A percentile compares a stretch with the other conserved stretches of the same genome.
Evolutionary conservation across 495 filamentous ascomycete species (phyloP).

Genomic region (Podospora tetraspora): DNA sequence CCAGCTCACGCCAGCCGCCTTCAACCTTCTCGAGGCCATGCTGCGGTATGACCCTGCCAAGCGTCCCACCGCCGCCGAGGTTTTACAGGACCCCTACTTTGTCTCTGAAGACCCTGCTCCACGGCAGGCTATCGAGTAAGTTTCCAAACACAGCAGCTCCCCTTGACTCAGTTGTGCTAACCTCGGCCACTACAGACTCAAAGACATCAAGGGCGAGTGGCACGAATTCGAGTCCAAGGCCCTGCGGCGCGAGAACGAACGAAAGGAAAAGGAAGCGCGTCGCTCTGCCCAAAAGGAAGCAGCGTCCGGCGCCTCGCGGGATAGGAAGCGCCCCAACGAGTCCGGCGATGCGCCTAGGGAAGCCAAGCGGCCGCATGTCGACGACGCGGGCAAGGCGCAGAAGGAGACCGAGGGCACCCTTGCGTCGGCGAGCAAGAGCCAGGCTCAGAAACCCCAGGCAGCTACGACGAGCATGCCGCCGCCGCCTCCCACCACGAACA

Average conservation of each 20-base stretch:
- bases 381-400: constrained; percentile 15
- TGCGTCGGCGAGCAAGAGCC: background rate
- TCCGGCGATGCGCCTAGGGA: constrained; percentile 31
- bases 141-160: constrained; percentile 14
- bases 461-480: background rate
- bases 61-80: constrained; percentile 78
- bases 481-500: background rate
- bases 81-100: constrained; percentile 89
- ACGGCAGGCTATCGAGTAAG: constrained; percentile 78
- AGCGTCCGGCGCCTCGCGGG: constrained; percentile 35
- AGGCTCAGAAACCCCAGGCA: background rate
- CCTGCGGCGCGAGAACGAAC: constrained; percentile 82
- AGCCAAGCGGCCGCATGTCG: constrained; percentile 40
- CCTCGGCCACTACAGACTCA: constrained; percentile 50
- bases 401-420: constrained; percentile 6
- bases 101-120: constrained; percentile 71
- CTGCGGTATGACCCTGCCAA: constrained; percentile 83
- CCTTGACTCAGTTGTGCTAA: constrained; percentile 16
- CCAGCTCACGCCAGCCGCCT: constrained; percentile 65
- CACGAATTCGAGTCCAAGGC: constrained; percentile 99
- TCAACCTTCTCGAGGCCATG: constrained; percentile 75
- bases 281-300: constrained; percentile 48
- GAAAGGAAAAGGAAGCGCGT: constrained; percentile 66
- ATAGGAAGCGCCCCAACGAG: constrained; percentile 45
- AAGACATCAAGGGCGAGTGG: constrained; percentile 89